Percentiles rank a stretch among this genome's conserved stretches.
Conservation (phyloP, 2,329 filamentous ascomycete genomes). For the Xylaria sp. region DNA sequence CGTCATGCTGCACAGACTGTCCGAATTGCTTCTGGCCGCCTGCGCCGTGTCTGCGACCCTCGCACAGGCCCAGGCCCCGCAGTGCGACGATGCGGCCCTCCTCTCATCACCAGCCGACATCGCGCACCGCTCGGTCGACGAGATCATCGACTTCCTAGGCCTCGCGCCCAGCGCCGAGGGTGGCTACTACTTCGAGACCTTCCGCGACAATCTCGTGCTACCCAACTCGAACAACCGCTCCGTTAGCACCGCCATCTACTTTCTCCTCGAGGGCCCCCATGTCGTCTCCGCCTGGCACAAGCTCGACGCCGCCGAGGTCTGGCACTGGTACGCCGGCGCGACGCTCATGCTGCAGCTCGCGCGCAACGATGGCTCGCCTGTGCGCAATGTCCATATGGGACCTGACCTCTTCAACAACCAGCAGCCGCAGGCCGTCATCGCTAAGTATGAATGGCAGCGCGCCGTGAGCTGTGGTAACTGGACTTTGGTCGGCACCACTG, state of each 20-base stretch:
- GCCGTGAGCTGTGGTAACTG: slow-evolving; percentile 42
- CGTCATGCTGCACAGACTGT: neutral
- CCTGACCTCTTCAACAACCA: slow-evolving; percentile 39
- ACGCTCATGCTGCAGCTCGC: slow-evolving; percentile 43
- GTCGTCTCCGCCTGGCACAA: slow-evolving; percentile 47
- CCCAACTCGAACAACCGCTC: slow-evolving; percentile 33
- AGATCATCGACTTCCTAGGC: slow-evolving; percentile 40
- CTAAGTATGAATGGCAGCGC: slow-evolving; percentile 41
- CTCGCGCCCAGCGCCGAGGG: slow-evolving; percentile 44
- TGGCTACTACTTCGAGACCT: slow-evolving; percentile 46
- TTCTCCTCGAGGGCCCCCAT: slow-evolving; percentile 37
- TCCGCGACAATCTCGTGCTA: slow-evolving; percentile 35
- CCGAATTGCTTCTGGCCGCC: slow-evolving; percentile 3
- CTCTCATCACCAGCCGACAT: neutral
- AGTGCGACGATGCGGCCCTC: neutral
- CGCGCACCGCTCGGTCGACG: slow-evolving; percentile 35
- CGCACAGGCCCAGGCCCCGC: slow-evolving; percentile 1
- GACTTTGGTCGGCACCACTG: slow-evolving; percentile 42
- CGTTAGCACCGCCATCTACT: slow-evolving; percentile 49
- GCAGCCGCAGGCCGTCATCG: slow-evolving; percentile 40
- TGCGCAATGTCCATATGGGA: slow-evolving; percentile 36
- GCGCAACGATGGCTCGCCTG: slow-evolving; percentile 38
- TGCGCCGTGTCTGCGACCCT: slow-evolving; percentile 12
- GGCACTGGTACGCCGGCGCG: slow-evolving; percentile 52
- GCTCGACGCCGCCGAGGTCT: slow-evolving; percentile 46